Evolutionary conservation across 352 stramenopile species (phyloP), one percentile per base, ranked within the genome.

Genomic region (Phytophthora multivora): DNA sequence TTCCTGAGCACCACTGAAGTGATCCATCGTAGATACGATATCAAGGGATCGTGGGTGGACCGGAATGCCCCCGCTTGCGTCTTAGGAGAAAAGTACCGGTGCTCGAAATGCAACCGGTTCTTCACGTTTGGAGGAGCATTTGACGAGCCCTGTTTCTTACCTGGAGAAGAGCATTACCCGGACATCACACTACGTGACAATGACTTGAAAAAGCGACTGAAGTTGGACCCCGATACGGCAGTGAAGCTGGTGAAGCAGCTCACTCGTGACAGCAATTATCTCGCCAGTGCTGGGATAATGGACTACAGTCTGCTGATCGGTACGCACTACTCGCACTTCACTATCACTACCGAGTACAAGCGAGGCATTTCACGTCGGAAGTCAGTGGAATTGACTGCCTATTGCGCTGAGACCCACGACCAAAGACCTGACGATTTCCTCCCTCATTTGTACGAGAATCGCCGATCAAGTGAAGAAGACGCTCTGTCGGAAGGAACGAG

Each of bases 31-130:
- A 76, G 86, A 25, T 98, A 97, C 51, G 91, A 98, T 53, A 90
- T 98, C 59, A 98, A 98, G 57, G 91, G 91, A 6, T 95, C 84
- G 4, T 97, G 89, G 89, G 79, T 93, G 10, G 85, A 96, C 43
- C 86, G 88, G 21, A 94, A 95, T 55, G 88, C 86, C 0, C 83
- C 84, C 0, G 84, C 83, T 3, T 93, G 83, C 28, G 75, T 93
- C 11, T 59, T 88, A 1, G 88, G 89, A 0, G 85, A 94, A 39
- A 86, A 84, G 48, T 90, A 91, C 38, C 80, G 76, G 6, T 96
- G 86, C 60, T 90, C 79, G 10, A 92, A 95, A 66, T 96, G 89
- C 70, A 94, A 94, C 38, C 68, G 75, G 12, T 91, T 91, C 50
- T 96, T 94, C 56, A 78, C 64, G 6, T 95, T 96, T 69, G 89